Base-by-base conservation (phyloP, 2,329 filamentous ascomycete species). In the Fusarium sp. region DNA sequence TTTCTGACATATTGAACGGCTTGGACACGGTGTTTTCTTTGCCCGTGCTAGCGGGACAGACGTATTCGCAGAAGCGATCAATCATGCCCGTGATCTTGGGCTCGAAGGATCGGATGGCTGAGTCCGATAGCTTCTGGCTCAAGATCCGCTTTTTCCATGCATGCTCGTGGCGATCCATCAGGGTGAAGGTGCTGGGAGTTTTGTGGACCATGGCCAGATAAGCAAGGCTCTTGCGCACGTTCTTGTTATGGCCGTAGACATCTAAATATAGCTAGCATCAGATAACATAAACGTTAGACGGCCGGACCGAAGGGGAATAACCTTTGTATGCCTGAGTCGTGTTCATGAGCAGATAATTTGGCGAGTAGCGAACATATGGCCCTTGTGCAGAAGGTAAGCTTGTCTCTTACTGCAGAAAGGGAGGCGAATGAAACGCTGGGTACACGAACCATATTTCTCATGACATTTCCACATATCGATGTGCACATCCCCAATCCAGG, bases 401-500 rank as follows among this genome's bases (percentile, higher is more conserved):
- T 24, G 14, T 31, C 30, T 44, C 38, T 20, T 33, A 26, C n/a
- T n/a, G 30, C 31, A 22, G 31, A 13, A 16, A 13, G 38, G 7
- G 24, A 31, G 24, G 24, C n/a, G n/a, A 26, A 50, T 30, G 50
- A 6, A 18, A 33, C 33, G 15, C 47, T 54, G 47, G 36, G 44
- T 33, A 54, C n/a, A 31, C 38, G 71, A 60, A 65, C 83, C 83
- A 56, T 80, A 78, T 68, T 79, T 81, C 26, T 78, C 60, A 70
- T 84, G 82, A 60, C 75, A 79, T 26, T 70, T 54, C 24, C 70
- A 78, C n/a, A 82, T 79, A 10, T 82, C 78, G 3, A 80, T 18
- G 48, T 83, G 82, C 16, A 80, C 72, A 38, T 83, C 80, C 0
- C 79, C 80, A 53, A 76, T 80, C 75, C 77, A 82, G 2, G 80